These are phyloP conservation scores for Alternaria metachromatica DNA, from an alignment of 2,329 filamentous ascomycete species.

Conservation along the genomic window DNA sequence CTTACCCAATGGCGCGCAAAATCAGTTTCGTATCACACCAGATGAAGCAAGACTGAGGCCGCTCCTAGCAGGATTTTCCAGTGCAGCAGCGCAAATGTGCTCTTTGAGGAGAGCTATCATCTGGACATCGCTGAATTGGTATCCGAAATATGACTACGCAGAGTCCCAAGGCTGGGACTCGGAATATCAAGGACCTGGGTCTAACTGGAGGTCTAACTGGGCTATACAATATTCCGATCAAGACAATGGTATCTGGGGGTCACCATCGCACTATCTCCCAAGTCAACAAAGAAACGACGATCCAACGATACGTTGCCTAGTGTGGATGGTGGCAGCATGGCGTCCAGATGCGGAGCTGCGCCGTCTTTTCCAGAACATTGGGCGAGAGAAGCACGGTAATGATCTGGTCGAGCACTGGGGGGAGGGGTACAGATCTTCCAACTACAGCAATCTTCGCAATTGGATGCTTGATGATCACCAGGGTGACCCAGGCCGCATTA, in stretches of 20 bases:
- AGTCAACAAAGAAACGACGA: not conserved
- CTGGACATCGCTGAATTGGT: not conserved
- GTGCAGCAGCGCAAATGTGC: not conserved
- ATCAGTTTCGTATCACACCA: conserved; percentile 13
- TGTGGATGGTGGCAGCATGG: not conserved
- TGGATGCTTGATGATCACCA: not conserved
- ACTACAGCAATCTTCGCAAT: not conserved
- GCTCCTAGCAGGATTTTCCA: not conserved
- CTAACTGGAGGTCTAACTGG: not conserved
- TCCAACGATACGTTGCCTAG: not conserved
- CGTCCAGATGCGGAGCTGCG: conserved; percentile 14
- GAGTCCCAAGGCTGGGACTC: not conserved
- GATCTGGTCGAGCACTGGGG: not conserved
- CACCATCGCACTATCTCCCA: conserved; percentile 5
- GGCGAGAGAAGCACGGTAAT: not conserved
- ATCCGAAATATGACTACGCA: not conserved
- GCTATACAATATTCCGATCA: not conserved
- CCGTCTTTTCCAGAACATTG: conserved; percentile 10
- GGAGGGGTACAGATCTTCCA: not conserved
- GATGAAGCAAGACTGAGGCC: conserved; percentile 1
- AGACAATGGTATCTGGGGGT: not conserved
- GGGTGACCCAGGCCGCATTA: not conserved
- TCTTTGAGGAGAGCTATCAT: not conserved
- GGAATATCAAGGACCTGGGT: not conserved
- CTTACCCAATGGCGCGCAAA: not conserved